A percentile compares a stretch with the other conserved stretches of the same genome.
Conservation (phyloP, 2,329 filamentous ascomycete species). For the Fusarium protoensiforme region DNA sequence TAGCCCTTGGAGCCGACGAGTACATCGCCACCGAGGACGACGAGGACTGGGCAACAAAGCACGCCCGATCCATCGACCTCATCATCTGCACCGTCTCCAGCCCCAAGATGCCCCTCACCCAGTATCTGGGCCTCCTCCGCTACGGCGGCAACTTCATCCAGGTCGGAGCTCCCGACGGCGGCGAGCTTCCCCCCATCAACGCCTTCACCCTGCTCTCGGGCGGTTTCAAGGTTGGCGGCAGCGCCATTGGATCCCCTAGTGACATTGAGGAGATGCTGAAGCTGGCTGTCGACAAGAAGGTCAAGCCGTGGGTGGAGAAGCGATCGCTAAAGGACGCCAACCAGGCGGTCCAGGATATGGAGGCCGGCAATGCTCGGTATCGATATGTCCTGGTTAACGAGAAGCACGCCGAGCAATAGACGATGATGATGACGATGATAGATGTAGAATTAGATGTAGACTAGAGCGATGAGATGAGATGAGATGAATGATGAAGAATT, state of each 20-base stretch:
- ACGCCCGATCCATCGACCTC: slow-evolving; percentile 63
- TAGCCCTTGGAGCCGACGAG: slow-evolving; percentile 66
- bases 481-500: slow-evolving; percentile 17
- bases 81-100: slow-evolving; percentile 69
- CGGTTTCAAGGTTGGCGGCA: slow-evolving; percentile 57
- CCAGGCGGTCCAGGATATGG: slow-evolving; percentile 64
- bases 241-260: slow-evolving; percentile 58
- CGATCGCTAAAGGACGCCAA: slow-evolving; percentile 67
- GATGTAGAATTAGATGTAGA: slow-evolving; percentile 9
- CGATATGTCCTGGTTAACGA: slow-evolving; percentile 60
- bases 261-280: slow-evolving; percentile 70
- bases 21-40: slow-evolving; percentile 57
- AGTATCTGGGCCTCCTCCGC: slow-evolving; percentile 70
- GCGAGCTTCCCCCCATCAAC: slow-evolving; percentile 37
- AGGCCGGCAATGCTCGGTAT: slow-evolving; percentile 62
- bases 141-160: slow-evolving; percentile 72
- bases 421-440: not conserved
- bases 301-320: slow-evolving; percentile 68
- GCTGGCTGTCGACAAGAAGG: slow-evolving; percentile 65
- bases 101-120: slow-evolving; percentile 66
- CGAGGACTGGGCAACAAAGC: slow-evolving; percentile 63
- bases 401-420: slow-evolving; percentile 35
- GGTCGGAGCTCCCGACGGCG: slow-evolving; percentile 56
- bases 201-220: slow-evolving; percentile 37
- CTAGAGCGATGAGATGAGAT: slow-evolving; percentile 10